A percentile compares a stretch with the other conserved stretches of the same genome.
phyloP scores from a whole-genome alignment of 2,329 filamentous ascomycete genomes.

The Hypomyces rosellus region DNA sequence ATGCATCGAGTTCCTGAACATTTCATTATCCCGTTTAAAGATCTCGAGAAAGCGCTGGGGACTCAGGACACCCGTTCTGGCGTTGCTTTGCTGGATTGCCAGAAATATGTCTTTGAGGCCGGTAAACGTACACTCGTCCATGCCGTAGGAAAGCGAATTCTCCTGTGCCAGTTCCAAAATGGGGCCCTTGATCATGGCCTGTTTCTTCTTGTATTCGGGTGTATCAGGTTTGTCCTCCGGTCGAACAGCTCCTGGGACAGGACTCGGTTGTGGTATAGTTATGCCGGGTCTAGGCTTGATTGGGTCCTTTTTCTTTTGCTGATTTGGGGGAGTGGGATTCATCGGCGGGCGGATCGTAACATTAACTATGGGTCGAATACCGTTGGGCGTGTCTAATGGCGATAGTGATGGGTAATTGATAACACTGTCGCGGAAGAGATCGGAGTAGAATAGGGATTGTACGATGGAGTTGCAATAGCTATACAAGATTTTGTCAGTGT shows the following conservation, averaged over 20 bases:
- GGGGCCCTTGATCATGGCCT: constrained; percentile 81
- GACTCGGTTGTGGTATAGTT: constrained; percentile 47
- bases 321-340: constrained; percentile 38
- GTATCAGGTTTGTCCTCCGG: constrained; percentile 92
- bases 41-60: constrained; percentile 92
- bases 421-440: constrained; percentile 87
- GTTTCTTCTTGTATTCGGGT: constrained; percentile 96
- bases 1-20: constrained; percentile 96
- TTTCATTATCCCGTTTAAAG: constrained; percentile 88
- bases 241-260: constrained; percentile 49
- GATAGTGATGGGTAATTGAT: constrained; percentile 79
- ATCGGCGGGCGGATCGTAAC: constrained; percentile 54
- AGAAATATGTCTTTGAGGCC: constrained; percentile 95
- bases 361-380: constrained; percentile 48
- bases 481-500: constrained; percentile 7
- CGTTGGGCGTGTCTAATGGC: constrained; percentile 63
- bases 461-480: constrained; percentile 99
- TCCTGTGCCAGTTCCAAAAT: constrained; percentile 80
- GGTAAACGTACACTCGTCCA: constrained; percentile 93
- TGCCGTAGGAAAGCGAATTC: constrained; percentile 73
- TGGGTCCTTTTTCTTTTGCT: constrained; percentile 48
- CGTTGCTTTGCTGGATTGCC: constrained; percentile 72
- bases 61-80: constrained; percentile 82
- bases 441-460: constrained; percentile 93
- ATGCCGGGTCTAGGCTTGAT: constrained; percentile 50